Conservation (phyloP, 805 yeast species). For the Scheffersomyces amazonensis region DNA sequence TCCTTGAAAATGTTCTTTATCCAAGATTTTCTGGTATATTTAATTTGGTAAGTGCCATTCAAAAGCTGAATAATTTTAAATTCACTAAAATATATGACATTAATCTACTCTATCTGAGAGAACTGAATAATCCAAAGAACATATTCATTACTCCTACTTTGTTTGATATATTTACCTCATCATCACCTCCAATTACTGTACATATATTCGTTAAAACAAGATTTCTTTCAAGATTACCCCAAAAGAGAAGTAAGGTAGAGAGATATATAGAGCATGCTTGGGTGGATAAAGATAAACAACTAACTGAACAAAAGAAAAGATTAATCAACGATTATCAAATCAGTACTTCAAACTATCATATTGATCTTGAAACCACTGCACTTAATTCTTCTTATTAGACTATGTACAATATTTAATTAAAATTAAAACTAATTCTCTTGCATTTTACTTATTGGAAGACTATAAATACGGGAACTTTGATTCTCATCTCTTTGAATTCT, state of each 20-base stretch:
- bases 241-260: constrained; percentile 55
- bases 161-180: constrained; percentile 25
- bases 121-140: neutral
- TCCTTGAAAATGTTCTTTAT: constrained; percentile 59
- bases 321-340: no score
- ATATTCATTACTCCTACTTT: constrained; percentile 23
- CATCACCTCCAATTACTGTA: constrained; percentile 28
- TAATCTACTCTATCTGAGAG: constrained; percentile 42
- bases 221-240: constrained; percentile 46
- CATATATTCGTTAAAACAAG: constrained; percentile 48
- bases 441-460: constrained; percentile 39
- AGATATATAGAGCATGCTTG: constrained; percentile 76
- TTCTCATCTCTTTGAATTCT: constrained; percentile 76
- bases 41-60: constrained; percentile 45
- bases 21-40: constrained; percentile 69
- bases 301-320: constrained; percentile 14
- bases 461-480: constrained; percentile 72
- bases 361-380: no score
- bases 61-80: constrained; percentile 26
- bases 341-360: no score
- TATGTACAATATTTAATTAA: neutral
- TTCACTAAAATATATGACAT: constrained; percentile 53
- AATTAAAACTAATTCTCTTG: constrained; percentile 19
- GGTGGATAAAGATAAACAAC: constrained; percentile 59
- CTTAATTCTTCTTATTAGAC: no score